These are phyloP conservation scores for Solanum aculeatissimum DNA, from an alignment of 305 asterid species.

Conservation along the genomic window DNA sequence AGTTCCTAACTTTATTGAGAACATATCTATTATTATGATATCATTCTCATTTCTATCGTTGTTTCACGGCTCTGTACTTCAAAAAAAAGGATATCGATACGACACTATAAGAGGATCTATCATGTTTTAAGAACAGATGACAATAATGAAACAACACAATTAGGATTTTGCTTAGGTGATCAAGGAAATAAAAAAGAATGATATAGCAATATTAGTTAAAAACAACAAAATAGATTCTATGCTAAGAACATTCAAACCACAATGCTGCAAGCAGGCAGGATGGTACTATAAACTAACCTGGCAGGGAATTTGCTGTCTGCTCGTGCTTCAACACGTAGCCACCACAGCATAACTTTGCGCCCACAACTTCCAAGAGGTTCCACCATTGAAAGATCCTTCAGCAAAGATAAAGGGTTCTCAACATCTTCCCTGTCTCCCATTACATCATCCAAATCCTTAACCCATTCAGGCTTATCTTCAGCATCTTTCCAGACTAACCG, in stretches of 20 bases:
- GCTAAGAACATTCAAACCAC: background rate
- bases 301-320: constrained; percentile 92
- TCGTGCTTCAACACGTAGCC: constrained; percentile 95
- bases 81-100: background rate
- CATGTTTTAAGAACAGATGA: background rate
- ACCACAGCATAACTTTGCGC: constrained; percentile 71
- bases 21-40: background rate
- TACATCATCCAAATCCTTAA: constrained; percentile 54
- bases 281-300: constrained; percentile 36
- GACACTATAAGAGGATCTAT: background rate
- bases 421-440: constrained; percentile 37
- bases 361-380: constrained; percentile 95
- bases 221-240: background rate
- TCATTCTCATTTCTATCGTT: background rate
- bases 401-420: constrained; percentile 58
- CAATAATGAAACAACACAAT: background rate
- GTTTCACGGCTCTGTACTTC: background rate
- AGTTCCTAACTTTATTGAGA: background rate
- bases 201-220: background rate
- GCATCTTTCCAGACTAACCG: constrained; percentile 69
- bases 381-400: constrained; percentile 57
- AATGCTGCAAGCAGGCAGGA: background rate
- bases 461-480: constrained; percentile 62
- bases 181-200: background rate
- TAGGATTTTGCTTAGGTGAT: background rate